These are phyloP conservation scores for Claviceps pusilla DNA, from an alignment of 2,329 filamentous ascomycete species.

Conservation along the genomic window DNA sequence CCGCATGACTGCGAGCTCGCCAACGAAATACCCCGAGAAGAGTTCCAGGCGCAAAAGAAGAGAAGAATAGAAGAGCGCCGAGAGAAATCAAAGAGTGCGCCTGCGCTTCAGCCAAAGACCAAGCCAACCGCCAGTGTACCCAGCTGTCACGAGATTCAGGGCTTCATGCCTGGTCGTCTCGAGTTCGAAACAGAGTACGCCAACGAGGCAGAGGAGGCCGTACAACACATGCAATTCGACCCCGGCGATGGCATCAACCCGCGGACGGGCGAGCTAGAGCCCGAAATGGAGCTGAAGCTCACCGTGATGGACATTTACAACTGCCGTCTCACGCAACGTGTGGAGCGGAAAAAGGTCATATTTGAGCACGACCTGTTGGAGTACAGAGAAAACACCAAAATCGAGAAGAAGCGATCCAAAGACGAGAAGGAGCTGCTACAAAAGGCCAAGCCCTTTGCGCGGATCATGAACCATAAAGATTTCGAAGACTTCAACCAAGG, in stretches of 20 bases:
- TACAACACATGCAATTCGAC: slow-evolving; percentile 96
- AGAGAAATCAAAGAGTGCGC: slow-evolving; percentile 69
- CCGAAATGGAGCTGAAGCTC: slow-evolving; percentile 93
- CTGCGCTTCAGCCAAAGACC: slow-evolving; percentile 74
- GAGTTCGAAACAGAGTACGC: slow-evolving; percentile 97
- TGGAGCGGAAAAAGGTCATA: slow-evolving; percentile 88
- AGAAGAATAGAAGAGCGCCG: slow-evolving; percentile 82
- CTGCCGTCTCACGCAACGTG: slow-evolving; percentile 71
- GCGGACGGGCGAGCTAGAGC: slow-evolving; percentile 69
- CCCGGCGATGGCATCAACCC: slow-evolving; percentile 86
- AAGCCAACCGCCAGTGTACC: slow-evolving; percentile 93
- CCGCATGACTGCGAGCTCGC: slow-evolving; percentile 66
- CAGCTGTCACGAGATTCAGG: slow-evolving; percentile 92
- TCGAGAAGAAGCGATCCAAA: slow-evolving; percentile 90
- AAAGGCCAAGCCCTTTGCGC: slow-evolving; percentile 87
- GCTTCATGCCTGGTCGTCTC: slow-evolving; percentile 92
- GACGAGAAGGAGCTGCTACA: slow-evolving; percentile 84
- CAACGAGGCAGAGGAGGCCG: slow-evolving; percentile 94
- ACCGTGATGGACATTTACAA: slow-evolving; percentile 99
- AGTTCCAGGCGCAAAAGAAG: slow-evolving; percentile 89
- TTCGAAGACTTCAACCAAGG: slow-evolving; percentile 77
- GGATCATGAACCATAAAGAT: slow-evolving; percentile 90
- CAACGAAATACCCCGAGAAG: slow-evolving; percentile 69
- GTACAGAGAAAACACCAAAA: slow-evolving; percentile 76
- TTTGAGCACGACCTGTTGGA: slow-evolving; percentile 91